phyloP scores from a whole-genome alignment of 129 eudicot species.

The Pulicaria dysenterica region DNA sequence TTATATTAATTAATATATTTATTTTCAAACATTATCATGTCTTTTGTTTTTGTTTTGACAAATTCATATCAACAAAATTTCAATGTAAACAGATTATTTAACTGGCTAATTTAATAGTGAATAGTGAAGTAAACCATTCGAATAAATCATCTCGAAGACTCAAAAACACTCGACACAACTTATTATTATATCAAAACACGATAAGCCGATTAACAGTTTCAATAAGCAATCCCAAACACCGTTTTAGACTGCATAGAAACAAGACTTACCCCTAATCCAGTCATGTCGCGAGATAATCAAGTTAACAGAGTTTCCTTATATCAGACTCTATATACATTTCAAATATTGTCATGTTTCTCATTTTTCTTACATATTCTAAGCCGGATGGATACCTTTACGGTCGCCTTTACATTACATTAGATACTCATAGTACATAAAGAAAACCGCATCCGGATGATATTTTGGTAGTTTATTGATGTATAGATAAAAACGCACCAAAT shows the following conservation, averaged over 20 bases:
- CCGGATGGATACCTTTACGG: not conserved
- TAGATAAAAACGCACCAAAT: conserved; percentile 61
- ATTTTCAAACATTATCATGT: too few relatives aligned
- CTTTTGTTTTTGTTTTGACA: too few relatives aligned
- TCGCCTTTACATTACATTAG: conserved; percentile 44
- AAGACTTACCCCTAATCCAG: not conserved
- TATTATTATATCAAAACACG: too few relatives aligned
- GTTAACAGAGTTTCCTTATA: conserved; percentile 5
- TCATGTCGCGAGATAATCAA: too few relatives aligned
- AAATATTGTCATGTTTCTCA: conserved; percentile 34
- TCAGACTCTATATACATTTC: conserved; percentile 53
- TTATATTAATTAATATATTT: too few relatives aligned
- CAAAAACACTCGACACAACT: too few relatives aligned
- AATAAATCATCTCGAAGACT: too few relatives aligned
- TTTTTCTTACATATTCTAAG: conserved; percentile 41
- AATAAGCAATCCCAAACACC: not conserved
- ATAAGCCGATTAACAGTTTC: not conserved
- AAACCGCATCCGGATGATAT: conserved; percentile 69
- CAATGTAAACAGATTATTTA: too few relatives aligned
- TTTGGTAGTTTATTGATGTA: conserved; percentile 77
- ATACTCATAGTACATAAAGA: conserved; percentile 82
- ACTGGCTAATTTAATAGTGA: too few relatives aligned
- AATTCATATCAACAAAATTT: too few relatives aligned
- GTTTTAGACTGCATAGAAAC: not conserved
- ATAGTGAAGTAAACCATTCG: too few relatives aligned